These are phyloP conservation scores for Cryptococcus sp. DNA, from an alignment of 1,284 basidiomycete species.

Conservation along the genomic window DNA sequence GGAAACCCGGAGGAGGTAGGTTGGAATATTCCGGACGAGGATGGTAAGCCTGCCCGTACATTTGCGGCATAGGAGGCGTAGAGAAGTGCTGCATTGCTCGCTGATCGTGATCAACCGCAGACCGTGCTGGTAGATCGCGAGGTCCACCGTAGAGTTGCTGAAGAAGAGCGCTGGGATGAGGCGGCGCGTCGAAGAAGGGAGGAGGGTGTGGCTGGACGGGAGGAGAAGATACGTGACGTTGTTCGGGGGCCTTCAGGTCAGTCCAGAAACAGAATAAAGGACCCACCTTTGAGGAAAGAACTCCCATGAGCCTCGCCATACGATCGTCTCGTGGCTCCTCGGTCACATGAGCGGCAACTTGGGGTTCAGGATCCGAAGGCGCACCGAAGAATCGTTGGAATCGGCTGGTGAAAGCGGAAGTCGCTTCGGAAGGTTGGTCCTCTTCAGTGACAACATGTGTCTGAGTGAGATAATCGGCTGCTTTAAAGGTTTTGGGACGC, in stretches of 20 bases:
- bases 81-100: not conserved
- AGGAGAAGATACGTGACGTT: not conserved
- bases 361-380: not conserved
- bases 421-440: slow-evolving; percentile 11
- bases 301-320: slow-evolving; percentile 44
- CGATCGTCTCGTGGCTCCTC: slow-evolving; percentile 13
- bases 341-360: not conserved
- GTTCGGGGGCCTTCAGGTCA: not conserved
- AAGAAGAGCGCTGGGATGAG: slow-evolving; percentile 15
- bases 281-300: slow-evolving; percentile 36
- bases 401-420: slow-evolving; percentile 37
- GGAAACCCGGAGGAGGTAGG: slow-evolving; percentile 8
- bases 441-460: slow-evolving; percentile 20
- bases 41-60: not conserved
- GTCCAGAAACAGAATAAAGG: not conserved
- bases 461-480: slow-evolving; percentile 43
- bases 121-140: not conserved
- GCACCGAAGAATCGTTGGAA: slow-evolving; percentile 48
- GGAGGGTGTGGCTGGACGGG: not conserved
- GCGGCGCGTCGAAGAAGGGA: not conserved
- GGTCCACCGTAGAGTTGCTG: slow-evolving; percentile 19
- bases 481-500: slow-evolving; percentile 38
- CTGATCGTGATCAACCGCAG: no score
- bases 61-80: not conserved
- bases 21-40: slow-evolving; percentile 5